phyloP scores from a whole-genome alignment of 2,329 filamentous ascomycete species.

The Ophiostoma ulmi region DNA sequence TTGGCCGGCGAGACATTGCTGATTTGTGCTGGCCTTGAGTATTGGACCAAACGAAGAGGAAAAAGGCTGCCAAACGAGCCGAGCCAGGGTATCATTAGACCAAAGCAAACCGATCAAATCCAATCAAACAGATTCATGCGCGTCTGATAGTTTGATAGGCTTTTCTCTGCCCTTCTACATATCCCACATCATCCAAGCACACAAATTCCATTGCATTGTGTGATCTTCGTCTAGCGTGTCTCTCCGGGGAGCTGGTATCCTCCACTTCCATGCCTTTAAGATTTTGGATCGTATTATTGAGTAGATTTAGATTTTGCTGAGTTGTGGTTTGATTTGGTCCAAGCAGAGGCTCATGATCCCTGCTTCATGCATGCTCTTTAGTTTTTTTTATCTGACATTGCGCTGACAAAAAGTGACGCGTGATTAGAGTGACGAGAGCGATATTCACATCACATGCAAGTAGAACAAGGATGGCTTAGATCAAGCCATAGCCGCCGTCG shows the following conservation, averaged over 20 bases:
- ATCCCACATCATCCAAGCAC: not conserved
- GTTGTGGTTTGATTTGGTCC: not conserved
- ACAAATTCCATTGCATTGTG: not conserved
- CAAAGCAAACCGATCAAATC: not conserved
- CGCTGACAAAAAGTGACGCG: not conserved
- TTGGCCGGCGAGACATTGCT: not conserved
- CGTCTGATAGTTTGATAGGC: not conserved
- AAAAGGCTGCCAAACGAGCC: not conserved
- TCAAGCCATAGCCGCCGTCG: not conserved
- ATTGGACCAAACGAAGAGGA: not conserved
- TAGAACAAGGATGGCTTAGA: not conserved
- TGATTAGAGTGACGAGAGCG: not conserved
- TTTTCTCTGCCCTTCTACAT: not conserved
- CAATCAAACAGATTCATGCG: constrained; percentile 9
- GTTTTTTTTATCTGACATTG: not conserved
- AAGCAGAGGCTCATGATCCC: not conserved
- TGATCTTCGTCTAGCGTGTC: constrained; percentile 13
- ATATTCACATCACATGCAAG: not conserved
- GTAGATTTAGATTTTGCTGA: not conserved
- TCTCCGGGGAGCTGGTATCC: not conserved
- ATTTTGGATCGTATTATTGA: not conserved
- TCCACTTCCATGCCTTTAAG: constrained; percentile 8
- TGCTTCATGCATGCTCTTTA: not conserved
- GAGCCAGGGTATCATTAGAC: not conserved
- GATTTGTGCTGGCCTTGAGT: not conserved